These are phyloP conservation scores for Panellus pusillus DNA, from an alignment of 768 basidiomycete genomes.

Conservation along the genomic window DNA sequence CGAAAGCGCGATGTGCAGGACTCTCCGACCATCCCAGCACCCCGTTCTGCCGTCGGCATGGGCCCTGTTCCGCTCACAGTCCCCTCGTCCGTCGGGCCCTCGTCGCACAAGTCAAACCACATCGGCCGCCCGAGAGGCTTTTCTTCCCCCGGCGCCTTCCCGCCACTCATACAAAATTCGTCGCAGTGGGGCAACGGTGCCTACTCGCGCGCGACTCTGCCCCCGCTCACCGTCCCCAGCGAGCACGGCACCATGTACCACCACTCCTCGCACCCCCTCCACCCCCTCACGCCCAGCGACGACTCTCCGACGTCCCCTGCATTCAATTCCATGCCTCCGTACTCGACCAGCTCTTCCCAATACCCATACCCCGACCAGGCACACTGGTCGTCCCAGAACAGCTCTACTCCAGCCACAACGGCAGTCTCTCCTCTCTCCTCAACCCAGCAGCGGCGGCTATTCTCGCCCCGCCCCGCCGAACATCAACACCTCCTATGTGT, in stretches of 20 bases:
- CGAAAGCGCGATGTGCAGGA: slow-evolving; percentile 77
- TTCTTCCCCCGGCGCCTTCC: slow-evolving; percentile 80
- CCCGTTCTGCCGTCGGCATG: slow-evolving; percentile 74
- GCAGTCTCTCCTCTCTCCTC: slow-evolving; percentile 74
- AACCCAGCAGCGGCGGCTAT: slow-evolving; percentile 62
- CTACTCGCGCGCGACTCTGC: slow-evolving; percentile 65
- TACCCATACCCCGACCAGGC: slow-evolving; percentile 57
- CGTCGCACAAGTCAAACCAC: slow-evolving; percentile 42
- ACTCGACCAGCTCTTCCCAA: slow-evolving; percentile 51
- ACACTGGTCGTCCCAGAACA: slow-evolving; percentile 52
- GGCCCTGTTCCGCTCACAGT: slow-evolving; percentile 67
- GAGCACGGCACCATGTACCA: slow-evolving; percentile 65
- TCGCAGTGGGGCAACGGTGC: slow-evolving; percentile 50
- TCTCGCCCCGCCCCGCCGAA: slow-evolving; percentile 60
- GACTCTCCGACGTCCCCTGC: slow-evolving; percentile 57
- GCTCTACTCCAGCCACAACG: slow-evolving; percentile 62
- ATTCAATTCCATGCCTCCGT: slow-evolving; percentile 44
- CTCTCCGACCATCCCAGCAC: slow-evolving; percentile 67
- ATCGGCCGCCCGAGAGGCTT: slow-evolving; percentile 74
- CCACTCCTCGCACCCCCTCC: slow-evolving; percentile 60
- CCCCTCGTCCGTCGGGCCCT: slow-evolving; percentile 47
- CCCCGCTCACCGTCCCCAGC: slow-evolving; percentile 81
- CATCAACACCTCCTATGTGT: slow-evolving; percentile 71
- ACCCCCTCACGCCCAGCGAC: slow-evolving; percentile 69
- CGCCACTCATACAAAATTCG: slow-evolving; percentile 59